Base-by-base conservation (phyloP, 2,329 filamentous ascomycete genomes). In the Epichloe sibirici region DNA sequence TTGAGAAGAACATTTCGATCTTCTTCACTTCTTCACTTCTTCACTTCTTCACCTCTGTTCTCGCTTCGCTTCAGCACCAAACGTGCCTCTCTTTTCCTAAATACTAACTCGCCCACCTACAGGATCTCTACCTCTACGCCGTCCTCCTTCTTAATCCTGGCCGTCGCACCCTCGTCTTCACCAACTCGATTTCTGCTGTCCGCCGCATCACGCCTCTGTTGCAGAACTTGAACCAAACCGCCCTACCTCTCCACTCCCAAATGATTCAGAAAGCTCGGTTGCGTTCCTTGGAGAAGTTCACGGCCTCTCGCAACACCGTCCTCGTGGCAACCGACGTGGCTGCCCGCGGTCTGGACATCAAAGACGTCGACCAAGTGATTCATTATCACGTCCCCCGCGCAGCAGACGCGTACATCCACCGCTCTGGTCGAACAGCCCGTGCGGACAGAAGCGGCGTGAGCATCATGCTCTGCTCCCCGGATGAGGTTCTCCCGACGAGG, bases 211-310 rank as follows among this genome's bases (percentile, higher is more conserved):
- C 85, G 0, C 88, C 91, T 0, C 80, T 96, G 63, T 78, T 98
- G 2, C 82, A 91, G 60, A 88, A 88, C 58, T 81, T 98, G 49
- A 80, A 85, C 56, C 75, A 96, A 8, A 82, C 85, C 2, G 86
- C 84, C 1, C 74, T 88, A 11, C 82, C 87, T 0, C 74, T 98
- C 0, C 93, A 98, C 69, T 96, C 90, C 0, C 86, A 90, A 57
- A 97, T 98, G 93, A 78, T 83, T 1, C 93, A 98, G 69, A 97
- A 97, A 68, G 90, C 93, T 3, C 89, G 93, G 45, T 76, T 96
- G n/a, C 83, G 91, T 40, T 91, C 89, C 2, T 79, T 98, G 2
- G 93, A 98, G 65, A 85, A 87, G 42, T 97, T 98, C 70, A 84
- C 86, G 1, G 79, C 79, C 3, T 73, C 81, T 0, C 72, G 77